phyloP scores from a whole-genome alignment of 805 yeast species.

The Starmerella kuoi region DNA sequence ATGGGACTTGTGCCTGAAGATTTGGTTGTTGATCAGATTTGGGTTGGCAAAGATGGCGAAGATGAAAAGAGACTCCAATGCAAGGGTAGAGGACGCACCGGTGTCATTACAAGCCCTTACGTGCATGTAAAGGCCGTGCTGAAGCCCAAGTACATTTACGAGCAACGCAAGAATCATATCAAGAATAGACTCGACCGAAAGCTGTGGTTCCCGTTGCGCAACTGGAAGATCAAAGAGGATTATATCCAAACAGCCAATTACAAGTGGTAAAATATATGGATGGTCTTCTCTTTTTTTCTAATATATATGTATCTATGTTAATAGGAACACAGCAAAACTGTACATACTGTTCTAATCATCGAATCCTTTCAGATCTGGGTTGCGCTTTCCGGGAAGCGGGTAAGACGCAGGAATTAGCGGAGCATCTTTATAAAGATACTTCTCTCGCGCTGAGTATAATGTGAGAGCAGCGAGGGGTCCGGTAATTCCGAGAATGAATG shows the following conservation, averaged over 20 bases:
- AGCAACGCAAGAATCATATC: constrained; percentile 37
- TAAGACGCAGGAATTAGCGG: constrained; percentile 47
- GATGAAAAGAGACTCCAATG: constrained; percentile 60
- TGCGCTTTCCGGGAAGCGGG: constrained; percentile 27
- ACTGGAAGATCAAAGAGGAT: constrained; percentile 32
- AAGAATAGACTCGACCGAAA: constrained; percentile 38
- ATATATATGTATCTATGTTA: not conserved
- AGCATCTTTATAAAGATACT: constrained; percentile 51
- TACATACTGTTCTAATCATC: constrained; percentile 24
- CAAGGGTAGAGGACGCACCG: constrained; percentile 85
- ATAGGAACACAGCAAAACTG: not conserved
- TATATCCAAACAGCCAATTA: constrained; percentile 26
- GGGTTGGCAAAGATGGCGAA: constrained; percentile 85
- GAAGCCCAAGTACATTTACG: constrained; percentile 51
- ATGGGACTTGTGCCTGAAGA: constrained; percentile 48
- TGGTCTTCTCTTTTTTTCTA: not conserved
- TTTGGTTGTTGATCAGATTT: constrained; percentile 63
- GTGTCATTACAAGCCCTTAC: constrained; percentile 61
- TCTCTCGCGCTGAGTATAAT: constrained; percentile 58
- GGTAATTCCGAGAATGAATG: constrained; percentile 49
- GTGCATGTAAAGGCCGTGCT: constrained; percentile 72
- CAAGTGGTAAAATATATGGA: constrained; percentile 27
- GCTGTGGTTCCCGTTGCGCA: constrained; percentile 36
- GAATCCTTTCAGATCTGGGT: constrained; percentile 26
- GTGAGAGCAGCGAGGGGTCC: constrained; percentile 54